These are phyloP conservation scores for Pythium myriotylum DNA, from an alignment of 352 stramenopile species.

Conservation along the genomic window DNA sequence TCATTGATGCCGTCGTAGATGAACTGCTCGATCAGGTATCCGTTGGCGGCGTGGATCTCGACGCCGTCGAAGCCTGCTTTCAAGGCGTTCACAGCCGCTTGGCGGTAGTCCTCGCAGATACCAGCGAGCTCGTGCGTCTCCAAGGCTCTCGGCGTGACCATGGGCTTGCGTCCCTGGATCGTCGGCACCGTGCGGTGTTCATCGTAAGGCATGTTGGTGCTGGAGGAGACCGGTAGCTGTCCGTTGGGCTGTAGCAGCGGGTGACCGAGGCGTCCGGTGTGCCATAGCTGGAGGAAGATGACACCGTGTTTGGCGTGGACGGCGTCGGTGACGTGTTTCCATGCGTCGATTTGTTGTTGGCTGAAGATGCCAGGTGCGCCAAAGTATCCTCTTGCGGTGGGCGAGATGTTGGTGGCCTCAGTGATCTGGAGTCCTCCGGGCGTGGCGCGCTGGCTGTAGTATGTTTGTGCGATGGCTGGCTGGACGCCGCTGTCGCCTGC, in stretches of 20 bases:
- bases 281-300: constrained; percentile 77
- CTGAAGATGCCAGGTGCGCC: constrained; percentile 39
- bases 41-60: constrained; percentile 86
- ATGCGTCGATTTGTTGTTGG: constrained; percentile 37
- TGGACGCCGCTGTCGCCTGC: constrained; percentile 14
- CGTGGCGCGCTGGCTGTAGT: constrained; percentile 42
- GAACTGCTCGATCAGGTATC: constrained; percentile 89
- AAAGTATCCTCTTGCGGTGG: constrained; percentile 19
- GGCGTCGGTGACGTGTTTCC: constrained; percentile 43
- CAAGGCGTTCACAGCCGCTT: constrained; percentile 44
- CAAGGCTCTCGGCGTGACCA: constrained; percentile 49
- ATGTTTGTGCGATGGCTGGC: constrained; percentile 24
- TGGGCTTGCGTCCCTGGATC: constrained; percentile 13
- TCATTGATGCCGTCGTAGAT: constrained; percentile 65
- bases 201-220: constrained; percentile 12
- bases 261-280: constrained; percentile 60
- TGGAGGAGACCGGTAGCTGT: constrained; percentile 9
- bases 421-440: constrained; percentile 40
- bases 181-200: not conserved
- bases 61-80: constrained; percentile 33
- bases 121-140: constrained; percentile 58
- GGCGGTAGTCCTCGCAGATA: constrained; percentile 59
- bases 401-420: constrained; percentile 38
- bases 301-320: constrained; percentile 63
- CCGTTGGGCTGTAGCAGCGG: constrained; percentile 9